Evolutionary conservation across 768 basidiomycete species (phyloP), one percentile per base, ranked within the genome.

Genomic region (Leccinum olivaceopallidum): DNA sequence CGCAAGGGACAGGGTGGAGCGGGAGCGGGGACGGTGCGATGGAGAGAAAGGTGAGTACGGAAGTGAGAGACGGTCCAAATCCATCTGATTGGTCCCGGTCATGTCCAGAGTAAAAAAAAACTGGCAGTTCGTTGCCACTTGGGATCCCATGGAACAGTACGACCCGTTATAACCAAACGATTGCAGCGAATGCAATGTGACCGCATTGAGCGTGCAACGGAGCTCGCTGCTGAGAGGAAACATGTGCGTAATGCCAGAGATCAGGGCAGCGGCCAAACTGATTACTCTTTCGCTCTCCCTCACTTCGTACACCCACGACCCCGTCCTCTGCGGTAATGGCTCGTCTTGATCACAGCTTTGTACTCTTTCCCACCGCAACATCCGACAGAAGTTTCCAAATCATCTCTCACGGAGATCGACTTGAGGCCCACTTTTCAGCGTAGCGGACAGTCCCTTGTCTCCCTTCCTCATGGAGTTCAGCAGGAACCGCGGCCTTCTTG

Each of bases 91-190:
- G 34, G 34, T 30, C 30, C 30, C 30, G 30, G 30, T 59, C 24
- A 28, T 48, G 60, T 64, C 13, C 65, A 90, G 86, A 87, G 88
- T 67, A 88, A 87, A 63, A 81, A 63, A 63, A 81, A 84, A 26
- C 67, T 73, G 78, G 0, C 82, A 82, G 49, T 73, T 79, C 13
- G 64, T 83, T 6, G 73, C 75, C 2, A 73, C 83, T 3, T 93
- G 92, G 92, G 91, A 94, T 73, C 92, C 92, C 5, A 70, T 76
- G 59, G 92, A 94, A 67, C 79, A 76, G 30, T 95, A 95, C 70
- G 93, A 95, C 63, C 89, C 92, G 2, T 74, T 86, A 22, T 84
- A 89, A 26, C 93, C 93, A 2, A 94, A 94, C 61, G 92, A 95
- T 65, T 93, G 94, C 75, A 87, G 88, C 65, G 93, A 94, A 66